Evolutionary conservation across 495 filamentous ascomycete species (phyloP).

Genomic region (Aspergillus hancockii): DNA sequence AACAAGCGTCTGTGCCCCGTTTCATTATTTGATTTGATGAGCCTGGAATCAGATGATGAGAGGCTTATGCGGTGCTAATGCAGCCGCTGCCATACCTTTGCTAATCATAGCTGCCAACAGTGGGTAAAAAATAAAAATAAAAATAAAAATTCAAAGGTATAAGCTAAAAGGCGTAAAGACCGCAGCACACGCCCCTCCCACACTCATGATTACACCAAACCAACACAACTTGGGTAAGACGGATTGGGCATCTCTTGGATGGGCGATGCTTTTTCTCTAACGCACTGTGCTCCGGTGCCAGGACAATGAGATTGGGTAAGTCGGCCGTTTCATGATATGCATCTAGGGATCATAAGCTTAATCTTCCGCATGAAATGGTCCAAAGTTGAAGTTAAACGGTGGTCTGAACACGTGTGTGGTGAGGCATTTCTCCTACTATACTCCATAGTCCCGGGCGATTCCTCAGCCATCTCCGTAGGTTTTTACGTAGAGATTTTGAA

Average conservation of each 20-base stretch:
- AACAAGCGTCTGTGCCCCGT: slow-evolving; percentile 14
- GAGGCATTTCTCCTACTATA: neutral
- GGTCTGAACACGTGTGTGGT: neutral
- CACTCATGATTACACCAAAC: no score
- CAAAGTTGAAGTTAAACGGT: neutral
- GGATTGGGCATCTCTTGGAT: no score
- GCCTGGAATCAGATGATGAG: slow-evolving; percentile 37
- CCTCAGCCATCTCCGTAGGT: neutral
- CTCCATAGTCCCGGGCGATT: neutral
- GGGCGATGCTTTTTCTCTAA: no score
- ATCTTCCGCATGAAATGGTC: neutral
- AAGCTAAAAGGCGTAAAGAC: no score
- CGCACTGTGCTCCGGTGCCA: neutral
- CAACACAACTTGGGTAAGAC: no score
- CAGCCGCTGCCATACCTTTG: slow-evolving; percentile 21
- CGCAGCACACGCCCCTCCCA: no score
- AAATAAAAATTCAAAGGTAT: no score
- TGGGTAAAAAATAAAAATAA: neutral
- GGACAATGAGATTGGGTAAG: neutral
- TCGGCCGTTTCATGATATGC: slow-evolving; percentile 4
- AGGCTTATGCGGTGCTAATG: slow-evolving; percentile 38
- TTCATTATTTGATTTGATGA: slow-evolving; percentile 24
- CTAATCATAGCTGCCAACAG: slow-evolving; percentile 18
- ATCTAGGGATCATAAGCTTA: slow-evolving; percentile 1
- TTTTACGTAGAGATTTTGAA: neutral